A percentile compares a stretch with the other conserved stretches of the same genome.
These are phyloP conservation scores for Moricandia arvensis DNA, from an alignment of 345 rosid species.

Conservation along the genomic window DNA sequence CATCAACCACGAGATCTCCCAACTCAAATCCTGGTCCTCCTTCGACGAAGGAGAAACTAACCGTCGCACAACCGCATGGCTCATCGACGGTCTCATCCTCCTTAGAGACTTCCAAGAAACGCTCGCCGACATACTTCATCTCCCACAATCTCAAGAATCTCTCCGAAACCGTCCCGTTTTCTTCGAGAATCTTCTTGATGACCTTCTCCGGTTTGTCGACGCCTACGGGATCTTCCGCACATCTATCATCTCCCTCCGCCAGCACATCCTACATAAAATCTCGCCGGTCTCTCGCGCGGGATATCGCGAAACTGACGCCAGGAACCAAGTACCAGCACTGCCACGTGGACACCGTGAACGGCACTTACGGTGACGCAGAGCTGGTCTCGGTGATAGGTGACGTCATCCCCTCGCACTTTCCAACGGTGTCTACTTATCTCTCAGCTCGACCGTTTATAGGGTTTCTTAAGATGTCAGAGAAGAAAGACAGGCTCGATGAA, in stretches of 20 bases:
- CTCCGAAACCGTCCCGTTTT: conserved; percentile 32
- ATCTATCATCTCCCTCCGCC: conserved; percentile 29
- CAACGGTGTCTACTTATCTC: conserved; percentile 26
- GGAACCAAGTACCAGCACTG: conserved; percentile 12
- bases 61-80: conserved; percentile 36
- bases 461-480: conserved; percentile 29
- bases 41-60: no score
- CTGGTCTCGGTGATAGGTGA: conserved; percentile 29
- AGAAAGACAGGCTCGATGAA: conserved; percentile 10
- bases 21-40: conserved; percentile 41
- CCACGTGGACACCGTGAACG: conserved; percentile 9
- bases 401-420: conserved; percentile 36
- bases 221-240: conserved; percentile 42
- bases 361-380: conserved; percentile 33
- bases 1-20: conserved; percentile 40
- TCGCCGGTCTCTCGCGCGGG: conserved; percentile 28
- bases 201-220: conserved; percentile 38
- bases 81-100: conserved; percentile 34
- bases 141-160: conserved; percentile 38
- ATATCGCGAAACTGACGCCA: conserved; percentile 30
- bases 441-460: conserved; percentile 4
- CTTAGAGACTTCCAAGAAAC: conserved; percentile 39
- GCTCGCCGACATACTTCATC: conserved; percentile 34
- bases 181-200: conserved; percentile 41
- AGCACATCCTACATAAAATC: conserved; percentile 25